These are phyloP conservation scores for Globisporangium rhizosaccharum DNA, from an alignment of 352 stramenopile genomes.

Conservation along the genomic window DNA sequence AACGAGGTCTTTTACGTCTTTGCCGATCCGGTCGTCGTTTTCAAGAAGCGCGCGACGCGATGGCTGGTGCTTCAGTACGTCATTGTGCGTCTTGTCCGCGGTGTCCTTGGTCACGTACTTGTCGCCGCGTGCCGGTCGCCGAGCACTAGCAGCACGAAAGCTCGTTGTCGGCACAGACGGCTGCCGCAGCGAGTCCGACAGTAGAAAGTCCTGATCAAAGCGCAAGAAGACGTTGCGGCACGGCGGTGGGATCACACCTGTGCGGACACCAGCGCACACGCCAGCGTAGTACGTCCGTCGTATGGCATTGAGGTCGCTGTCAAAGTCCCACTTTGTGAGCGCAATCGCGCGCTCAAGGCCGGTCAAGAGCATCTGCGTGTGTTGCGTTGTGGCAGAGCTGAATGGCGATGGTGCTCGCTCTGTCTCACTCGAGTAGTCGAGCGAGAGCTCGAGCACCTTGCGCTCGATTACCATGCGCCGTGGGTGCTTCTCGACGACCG, in stretches of 20 bases:
- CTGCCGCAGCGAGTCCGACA: background rate
- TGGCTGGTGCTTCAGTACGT: no score
- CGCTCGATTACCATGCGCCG: slow-evolving; percentile 11
- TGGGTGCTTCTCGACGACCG: slow-evolving; percentile 22
- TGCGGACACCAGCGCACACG: slow-evolving; percentile 32
- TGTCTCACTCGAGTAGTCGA: background rate
- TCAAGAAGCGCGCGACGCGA: no score
- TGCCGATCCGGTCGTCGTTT: slow-evolving; percentile 2
- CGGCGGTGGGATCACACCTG: slow-evolving; percentile 31
- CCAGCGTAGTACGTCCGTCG: slow-evolving; percentile 30
- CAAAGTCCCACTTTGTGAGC: slow-evolving; percentile 40
- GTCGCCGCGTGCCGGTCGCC: background rate
- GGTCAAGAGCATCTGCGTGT: background rate
- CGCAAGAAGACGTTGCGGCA: slow-evolving; percentile 26
- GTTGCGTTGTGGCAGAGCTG: background rate
- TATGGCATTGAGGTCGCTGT: slow-evolving; percentile 31
- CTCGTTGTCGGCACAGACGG: background rate
- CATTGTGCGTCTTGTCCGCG: background rate
- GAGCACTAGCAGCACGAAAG: no score
- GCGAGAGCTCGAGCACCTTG: slow-evolving; percentile 1
- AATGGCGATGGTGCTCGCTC: background rate
- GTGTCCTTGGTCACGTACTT: background rate
- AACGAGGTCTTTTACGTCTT: slow-evolving; percentile 25
- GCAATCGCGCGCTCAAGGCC: slow-evolving; percentile 23
- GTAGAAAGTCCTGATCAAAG: slow-evolving; percentile 33